Percentiles rank a stretch among this genome's conserved stretches.
Conservation (phyloP, 2,329 filamentous ascomycete species). For the Sporothrix humicola region DNA sequence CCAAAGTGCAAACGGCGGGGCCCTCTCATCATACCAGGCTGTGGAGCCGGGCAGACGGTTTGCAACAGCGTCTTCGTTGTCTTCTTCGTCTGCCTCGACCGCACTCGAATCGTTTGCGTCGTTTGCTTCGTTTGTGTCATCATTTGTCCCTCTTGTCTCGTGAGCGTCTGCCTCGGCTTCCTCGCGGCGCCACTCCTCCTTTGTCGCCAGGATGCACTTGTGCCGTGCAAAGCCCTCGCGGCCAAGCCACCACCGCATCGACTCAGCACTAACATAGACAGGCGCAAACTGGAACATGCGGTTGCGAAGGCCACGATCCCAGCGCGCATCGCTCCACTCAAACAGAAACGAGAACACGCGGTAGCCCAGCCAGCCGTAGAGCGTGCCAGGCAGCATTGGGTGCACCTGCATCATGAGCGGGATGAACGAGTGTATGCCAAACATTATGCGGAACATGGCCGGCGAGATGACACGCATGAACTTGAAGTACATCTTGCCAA, state of each 20-base stretch:
- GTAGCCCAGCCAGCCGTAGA: constrained; percentile 86
- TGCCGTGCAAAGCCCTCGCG: constrained; percentile 79
- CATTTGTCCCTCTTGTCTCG: constrained; percentile 29
- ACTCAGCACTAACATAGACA: constrained; percentile 86
- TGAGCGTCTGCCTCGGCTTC: constrained; percentile 50
- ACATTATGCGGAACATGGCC: constrained; percentile 76
- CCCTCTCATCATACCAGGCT: constrained; percentile 82
- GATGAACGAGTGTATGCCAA: constrained; percentile 93
- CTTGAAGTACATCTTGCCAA: constrained; percentile 87
- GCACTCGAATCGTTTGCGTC: neutral
- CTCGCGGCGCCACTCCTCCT: constrained; percentile 69
- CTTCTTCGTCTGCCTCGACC: constrained; percentile 37
- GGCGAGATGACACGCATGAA: constrained; percentile 86
- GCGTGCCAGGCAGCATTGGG: constrained; percentile 61
- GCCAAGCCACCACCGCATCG: constrained; percentile 95
- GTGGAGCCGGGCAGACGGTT: constrained; percentile 56
- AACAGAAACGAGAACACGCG: constrained; percentile 89
- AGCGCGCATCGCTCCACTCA: constrained; percentile 81
- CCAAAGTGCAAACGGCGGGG: constrained; percentile 87
- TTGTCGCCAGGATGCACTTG: constrained; percentile 83
- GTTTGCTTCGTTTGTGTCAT: neutral
- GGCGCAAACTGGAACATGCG: constrained; percentile 93
- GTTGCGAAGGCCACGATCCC: constrained; percentile 79
- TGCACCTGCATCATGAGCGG: constrained; percentile 92
- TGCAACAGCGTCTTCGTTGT: constrained; percentile 39